Percentiles rank a stretch among this genome's conserved stretches.
Evolutionary conservation across 306 rosid genomes (phyloP).

Genomic region (Ochetophila trinervis): DNA sequence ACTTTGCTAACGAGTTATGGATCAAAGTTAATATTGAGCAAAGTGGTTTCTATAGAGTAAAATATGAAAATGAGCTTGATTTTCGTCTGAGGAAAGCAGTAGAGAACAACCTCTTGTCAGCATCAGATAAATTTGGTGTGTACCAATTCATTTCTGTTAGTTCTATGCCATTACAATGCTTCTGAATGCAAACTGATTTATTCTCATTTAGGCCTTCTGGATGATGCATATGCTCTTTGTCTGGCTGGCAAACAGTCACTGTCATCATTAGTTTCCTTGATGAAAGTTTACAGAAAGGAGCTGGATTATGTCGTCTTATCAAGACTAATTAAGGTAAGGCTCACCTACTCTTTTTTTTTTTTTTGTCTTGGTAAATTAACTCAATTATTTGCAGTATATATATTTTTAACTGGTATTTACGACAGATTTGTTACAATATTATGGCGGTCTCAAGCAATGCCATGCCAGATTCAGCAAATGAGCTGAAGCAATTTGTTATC

Average conservation of each 20-base stretch:
- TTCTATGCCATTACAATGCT: neutral
- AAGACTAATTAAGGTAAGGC: constrained; percentile 42
- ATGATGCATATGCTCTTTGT: constrained; percentile 58
- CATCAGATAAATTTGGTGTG: constrained; percentile 51
- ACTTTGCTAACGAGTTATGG: constrained; percentile 38
- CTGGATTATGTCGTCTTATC: constrained; percentile 41
- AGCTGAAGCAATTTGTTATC: constrained; percentile 52
- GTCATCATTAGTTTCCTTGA: constrained; percentile 45
- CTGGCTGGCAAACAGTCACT: constrained; percentile 48
- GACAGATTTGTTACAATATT: constrained; percentile 43
- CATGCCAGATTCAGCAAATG: constrained; percentile 46
- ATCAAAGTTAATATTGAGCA: constrained; percentile 52
- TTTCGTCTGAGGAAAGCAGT: constrained; percentile 46
- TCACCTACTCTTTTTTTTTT: constrained; percentile 7
- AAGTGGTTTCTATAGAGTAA: constrained; percentile 61
- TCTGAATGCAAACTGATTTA: neutral
- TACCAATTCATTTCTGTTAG: constrained; percentile 7
- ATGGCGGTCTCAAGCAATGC: constrained; percentile 39
- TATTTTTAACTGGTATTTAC: constrained; percentile 14
- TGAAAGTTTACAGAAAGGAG: constrained; percentile 51
- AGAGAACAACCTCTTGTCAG: constrained; percentile 42
- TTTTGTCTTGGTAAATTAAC: neutral
- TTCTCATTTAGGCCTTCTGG: constrained; percentile 51
- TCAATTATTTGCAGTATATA: constrained; percentile 2
- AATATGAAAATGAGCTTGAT: constrained; percentile 52